Percentiles rank a stretch among this genome's conserved stretches.
These are phyloP conservation scores for Leishmania gerbilli DNA, from an alignment of 208 protist species.

Conservation along the genomic window DNA sequence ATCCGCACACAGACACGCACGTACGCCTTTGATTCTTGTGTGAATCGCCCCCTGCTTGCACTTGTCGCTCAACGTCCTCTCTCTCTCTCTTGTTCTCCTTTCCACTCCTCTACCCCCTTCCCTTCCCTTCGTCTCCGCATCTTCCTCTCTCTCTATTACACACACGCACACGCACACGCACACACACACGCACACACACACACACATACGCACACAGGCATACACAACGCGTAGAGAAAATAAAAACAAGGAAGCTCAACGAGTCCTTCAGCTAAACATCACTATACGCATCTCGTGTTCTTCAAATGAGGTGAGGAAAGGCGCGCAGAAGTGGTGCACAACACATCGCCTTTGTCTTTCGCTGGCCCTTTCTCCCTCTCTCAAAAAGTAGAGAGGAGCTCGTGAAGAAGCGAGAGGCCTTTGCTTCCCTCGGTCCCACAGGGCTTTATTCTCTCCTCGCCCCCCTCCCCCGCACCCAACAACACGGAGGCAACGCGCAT, in stretches of 20 bases:
- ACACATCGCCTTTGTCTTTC: background rate
- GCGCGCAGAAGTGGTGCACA: background rate
- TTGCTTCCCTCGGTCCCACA: background rate
- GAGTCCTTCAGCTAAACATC: background rate
- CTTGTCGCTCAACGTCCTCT: background rate
- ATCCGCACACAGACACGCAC: background rate
- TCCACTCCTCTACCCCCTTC: background rate
- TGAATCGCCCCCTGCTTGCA: background rate
- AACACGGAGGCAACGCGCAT: background rate
- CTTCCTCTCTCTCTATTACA: background rate
- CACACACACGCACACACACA: background rate
- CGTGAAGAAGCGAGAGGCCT: background rate
- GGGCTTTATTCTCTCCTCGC: background rate
- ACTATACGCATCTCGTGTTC: background rate
- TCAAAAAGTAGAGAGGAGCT: background rate
- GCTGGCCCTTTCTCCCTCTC: background rate
- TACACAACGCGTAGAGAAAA: background rate
- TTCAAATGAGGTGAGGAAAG: background rate
- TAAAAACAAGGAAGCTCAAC: background rate
- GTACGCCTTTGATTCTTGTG: background rate
- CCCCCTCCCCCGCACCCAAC: background rate
- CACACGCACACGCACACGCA: constrained; percentile 1
- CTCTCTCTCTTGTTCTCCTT: background rate
- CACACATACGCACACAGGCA: background rate
- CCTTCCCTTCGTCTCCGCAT: background rate